Conservation (phyloP, 2,329 filamentous ascomycete genomes). For the Aspergillus spinulosporus region DNA sequence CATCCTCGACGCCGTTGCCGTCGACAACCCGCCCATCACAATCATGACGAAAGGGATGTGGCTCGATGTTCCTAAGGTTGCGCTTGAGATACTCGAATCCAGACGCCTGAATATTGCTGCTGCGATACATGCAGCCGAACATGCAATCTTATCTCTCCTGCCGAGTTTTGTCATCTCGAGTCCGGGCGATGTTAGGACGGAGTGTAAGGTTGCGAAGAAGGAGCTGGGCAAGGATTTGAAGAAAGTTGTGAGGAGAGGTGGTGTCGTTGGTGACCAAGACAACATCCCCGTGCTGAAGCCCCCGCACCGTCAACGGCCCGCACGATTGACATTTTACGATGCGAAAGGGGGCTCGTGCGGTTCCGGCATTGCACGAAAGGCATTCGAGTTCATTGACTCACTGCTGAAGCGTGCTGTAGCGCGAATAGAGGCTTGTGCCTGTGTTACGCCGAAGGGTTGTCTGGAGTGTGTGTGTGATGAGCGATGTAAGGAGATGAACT, state of each 20-base stretch:
- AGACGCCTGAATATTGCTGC: conserved; percentile 77
- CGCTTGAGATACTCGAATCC: conserved; percentile 74
- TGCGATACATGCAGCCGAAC: conserved; percentile 91
- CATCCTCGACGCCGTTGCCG: conserved; percentile 86
- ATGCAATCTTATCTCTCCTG: conserved; percentile 81
- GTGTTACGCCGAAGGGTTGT: conserved; percentile 68
- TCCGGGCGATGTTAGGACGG: conserved; percentile 88
- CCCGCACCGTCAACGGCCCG: conserved; percentile 72
- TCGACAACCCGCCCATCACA: conserved; percentile 89
- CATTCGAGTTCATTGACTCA: conserved; percentile 86
- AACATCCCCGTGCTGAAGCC: conserved; percentile 25
- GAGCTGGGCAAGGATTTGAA: conserved; percentile 69
- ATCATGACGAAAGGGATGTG: conserved; percentile 87
- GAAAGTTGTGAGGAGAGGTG: conserved; percentile 17
- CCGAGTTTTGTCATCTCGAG: conserved; percentile 88
- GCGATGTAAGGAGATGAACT: conserved; percentile 79
- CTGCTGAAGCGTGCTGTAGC: conserved; percentile 73
- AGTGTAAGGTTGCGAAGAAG: conserved; percentile 87
- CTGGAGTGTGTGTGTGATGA: conserved; percentile 87
- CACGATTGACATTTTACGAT: conserved; percentile 90
- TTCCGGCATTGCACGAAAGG: conserved; percentile 84
- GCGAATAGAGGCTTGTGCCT: conserved; percentile 74
- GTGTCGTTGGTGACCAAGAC: neutral
- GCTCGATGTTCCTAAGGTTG: conserved; percentile 81
- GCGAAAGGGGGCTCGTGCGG: conserved; percentile 83